Evolutionary conservation across 345 rosid genomes (phyloP), one percentile per base, ranked within the genome.

Genomic region (Pseudoturritis turrita): DNA sequence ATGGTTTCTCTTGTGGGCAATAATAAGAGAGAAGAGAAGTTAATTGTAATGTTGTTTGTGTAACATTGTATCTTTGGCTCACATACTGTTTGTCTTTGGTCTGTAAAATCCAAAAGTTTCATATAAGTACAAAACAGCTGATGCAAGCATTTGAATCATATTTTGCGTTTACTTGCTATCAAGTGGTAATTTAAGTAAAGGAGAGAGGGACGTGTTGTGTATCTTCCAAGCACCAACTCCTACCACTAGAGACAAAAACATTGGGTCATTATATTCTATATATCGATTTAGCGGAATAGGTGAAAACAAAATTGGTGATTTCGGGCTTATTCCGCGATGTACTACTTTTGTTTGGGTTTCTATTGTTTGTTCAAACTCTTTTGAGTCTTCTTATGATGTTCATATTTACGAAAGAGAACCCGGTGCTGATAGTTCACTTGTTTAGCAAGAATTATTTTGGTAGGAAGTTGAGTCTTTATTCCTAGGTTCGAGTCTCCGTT

Each of bases 91-190:
- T 46, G 28, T 49, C 29, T 46, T 57, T 45, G 18, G 61, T 28
- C 37, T 55, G 52, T 55, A 40, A 47, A 63, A 15, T 6, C 25
- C 46, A 21, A 73, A n/a, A 14, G 21, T 22, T 41, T 50, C 35
- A 10, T 14, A 9, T 3, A 28, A 49, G 37, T 59, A 65, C 68
- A 74, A 59, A 74, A 66, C 22, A 66, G 68, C 33, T 74, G 68
- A 74, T 66, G 66, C 52, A 65, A 65, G 59, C 66, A 15, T 18
- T 47, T 47, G 29, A 22, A 28, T 57, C 53, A 25, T 23, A 35
- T 49, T 25, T 25, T 21, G 29, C 9, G 19, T 65, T 65, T 14
- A 56, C 66, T 57, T 26, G 41, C 47, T 39, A 47, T 40, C 28
- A 12, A 44, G 58, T 72, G 65, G 49, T 35, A 28, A 26, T 62